These are phyloP conservation scores for Hanseniaspora gamundiae DNA, from an alignment of 1,139 yeast species.

Conservation along the genomic window DNA sequence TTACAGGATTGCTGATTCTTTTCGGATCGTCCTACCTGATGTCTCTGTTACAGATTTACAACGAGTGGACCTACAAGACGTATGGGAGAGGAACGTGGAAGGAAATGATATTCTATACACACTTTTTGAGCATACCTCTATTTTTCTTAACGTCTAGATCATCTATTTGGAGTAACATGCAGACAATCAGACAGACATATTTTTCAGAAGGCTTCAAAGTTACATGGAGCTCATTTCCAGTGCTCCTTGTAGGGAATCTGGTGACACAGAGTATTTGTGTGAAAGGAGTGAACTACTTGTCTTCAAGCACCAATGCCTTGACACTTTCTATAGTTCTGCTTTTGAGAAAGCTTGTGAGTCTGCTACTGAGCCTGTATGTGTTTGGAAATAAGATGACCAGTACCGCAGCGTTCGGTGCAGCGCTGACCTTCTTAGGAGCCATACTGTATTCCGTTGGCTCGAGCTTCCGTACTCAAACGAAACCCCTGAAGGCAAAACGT, in stretches of 20 bases:
- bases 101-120: constrained; percentile 51
- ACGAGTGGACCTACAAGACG: constrained; percentile 36
- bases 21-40: constrained; percentile 37
- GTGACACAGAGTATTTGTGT: constrained; percentile 54
- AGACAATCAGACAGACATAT: background rate
- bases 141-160: constrained; percentile 28
- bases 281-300: constrained; percentile 52
- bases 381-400: constrained; percentile 36
- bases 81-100: constrained; percentile 49
- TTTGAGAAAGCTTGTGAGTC: constrained; percentile 44
- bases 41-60: constrained; percentile 44
- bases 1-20: constrained; percentile 35
- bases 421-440: background rate
- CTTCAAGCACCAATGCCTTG: constrained; percentile 14
- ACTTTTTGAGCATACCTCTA: constrained; percentile 45
- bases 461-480: background rate
- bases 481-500: background rate
- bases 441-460: background rate
- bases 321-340: constrained; percentile 1
- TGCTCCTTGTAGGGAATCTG: constrained; percentile 30
- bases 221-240: constrained; percentile 5
- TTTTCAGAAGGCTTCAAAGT: constrained; percentile 7
- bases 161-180: constrained; percentile 12
- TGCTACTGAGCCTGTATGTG: constrained; percentile 39
- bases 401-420: constrained; percentile 34